Evolutionary conservation across 2,329 filamentous ascomycete species (phyloP).

Genomic region (Leptographium wingfieldii): DNA sequence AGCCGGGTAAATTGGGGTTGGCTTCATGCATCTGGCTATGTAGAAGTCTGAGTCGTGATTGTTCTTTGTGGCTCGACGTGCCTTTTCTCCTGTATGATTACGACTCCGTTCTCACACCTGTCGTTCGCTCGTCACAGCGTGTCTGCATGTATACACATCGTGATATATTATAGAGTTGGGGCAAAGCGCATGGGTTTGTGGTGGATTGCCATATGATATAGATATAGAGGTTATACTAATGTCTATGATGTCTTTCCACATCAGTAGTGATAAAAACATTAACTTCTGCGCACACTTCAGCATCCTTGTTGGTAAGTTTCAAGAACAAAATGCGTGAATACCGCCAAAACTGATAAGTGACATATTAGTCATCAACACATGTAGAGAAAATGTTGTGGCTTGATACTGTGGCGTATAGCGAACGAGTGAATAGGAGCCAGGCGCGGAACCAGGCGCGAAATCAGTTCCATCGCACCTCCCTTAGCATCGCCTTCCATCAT

Average conservation of each 20-base stretch:
- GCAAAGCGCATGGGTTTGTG: neutral
- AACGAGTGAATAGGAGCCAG: neutral
- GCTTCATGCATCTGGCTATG: neutral
- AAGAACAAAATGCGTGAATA: too few species aligned
- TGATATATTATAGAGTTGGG: slow-evolving; percentile 11
- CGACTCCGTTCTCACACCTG: neutral
- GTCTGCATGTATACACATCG: neutral
- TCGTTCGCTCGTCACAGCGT: neutral
- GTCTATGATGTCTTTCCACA: neutral
- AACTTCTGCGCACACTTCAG: neutral
- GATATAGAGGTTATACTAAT: neutral
- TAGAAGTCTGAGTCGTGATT: neutral
- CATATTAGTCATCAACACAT: neutral
- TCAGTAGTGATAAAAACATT: neutral
- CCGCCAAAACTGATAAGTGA: neutral
- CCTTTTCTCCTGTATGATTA: neutral
- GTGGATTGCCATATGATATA: neutral
- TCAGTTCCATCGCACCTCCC: neutral
- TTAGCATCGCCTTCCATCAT: neutral
- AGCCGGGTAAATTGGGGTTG: neutral
- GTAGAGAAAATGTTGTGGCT: neutral
- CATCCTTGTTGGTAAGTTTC: too few species aligned
- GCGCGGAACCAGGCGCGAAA: neutral
- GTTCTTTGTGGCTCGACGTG: neutral
- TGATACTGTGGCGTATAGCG: neutral